Percentiles rank a stretch among this genome's conserved stretches.
These are phyloP conservation scores for Coemansia sp. DNA, from an alignment of 192 early-diverging fungal genomes.

Conservation along the genomic window DNA sequence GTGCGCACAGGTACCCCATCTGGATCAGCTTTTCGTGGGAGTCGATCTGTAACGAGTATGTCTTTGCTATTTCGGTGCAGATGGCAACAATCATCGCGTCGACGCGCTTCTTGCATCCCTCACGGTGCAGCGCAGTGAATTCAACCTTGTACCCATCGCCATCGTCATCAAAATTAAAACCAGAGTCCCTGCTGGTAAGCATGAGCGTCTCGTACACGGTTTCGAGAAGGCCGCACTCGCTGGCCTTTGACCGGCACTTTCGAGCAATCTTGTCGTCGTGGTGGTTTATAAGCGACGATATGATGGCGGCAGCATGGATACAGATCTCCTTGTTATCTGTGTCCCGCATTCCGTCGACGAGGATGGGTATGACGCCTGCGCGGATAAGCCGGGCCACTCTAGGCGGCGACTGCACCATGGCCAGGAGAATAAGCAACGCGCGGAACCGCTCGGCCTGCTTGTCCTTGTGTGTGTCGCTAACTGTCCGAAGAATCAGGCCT, in stretches of 20 bases:
- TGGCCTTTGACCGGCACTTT: constrained; percentile 16
- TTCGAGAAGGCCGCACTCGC: constrained; percentile 18
- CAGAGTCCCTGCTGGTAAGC: not conserved
- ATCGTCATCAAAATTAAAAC: not conserved
- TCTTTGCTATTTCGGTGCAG: constrained; percentile 16
- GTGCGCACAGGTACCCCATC: constrained; percentile 26
- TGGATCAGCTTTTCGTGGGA: constrained; percentile 32
- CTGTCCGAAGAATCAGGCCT: constrained; percentile 12
- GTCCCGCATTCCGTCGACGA: constrained; percentile 20
- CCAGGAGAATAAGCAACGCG: constrained; percentile 15
- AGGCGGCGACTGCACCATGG: constrained; percentile 22
- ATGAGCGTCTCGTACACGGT: constrained; percentile 13
- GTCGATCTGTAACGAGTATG: constrained; percentile 27
- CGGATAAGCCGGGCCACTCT: constrained; percentile 9
- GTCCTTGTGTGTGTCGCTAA: not conserved
- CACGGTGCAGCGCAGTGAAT: not conserved
- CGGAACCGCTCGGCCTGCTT: constrained; percentile 6
- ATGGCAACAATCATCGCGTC: constrained; percentile 14
- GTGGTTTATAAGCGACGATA: constrained; percentile 21
- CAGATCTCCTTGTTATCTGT: constrained; percentile 19
- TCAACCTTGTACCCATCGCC: too few species aligned
- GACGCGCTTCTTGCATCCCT: not conserved
- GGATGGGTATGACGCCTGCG: constrained; percentile 18
- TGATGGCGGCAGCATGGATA: constrained; percentile 13
- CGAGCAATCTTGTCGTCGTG: constrained; percentile 7